Base-by-base conservation (phyloP, 2,329 filamentous ascomycete species). In the Hymenoscyphus fraxineus region DNA sequence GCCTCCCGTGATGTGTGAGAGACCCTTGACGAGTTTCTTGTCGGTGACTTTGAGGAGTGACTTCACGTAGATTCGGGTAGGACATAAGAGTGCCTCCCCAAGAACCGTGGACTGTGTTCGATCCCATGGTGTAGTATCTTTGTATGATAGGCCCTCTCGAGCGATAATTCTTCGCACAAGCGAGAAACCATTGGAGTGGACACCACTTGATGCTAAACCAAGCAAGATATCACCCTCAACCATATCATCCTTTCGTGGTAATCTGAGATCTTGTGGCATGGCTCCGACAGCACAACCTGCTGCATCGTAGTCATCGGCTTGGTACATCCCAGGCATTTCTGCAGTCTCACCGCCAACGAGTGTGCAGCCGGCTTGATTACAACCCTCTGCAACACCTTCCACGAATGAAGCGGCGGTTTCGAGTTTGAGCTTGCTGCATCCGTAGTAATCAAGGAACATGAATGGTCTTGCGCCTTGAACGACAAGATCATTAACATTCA, bases 361-460 rank as follows among this genome's bases (percentile, higher is more conserved):
- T 16, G 93, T 93, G 74, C 94, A 97, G 56, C 89, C 89, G 0
- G 94, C 87, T 73, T 93, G 86, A 66, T 87, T 86, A 79, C 95
- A 99, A 58, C 95, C 95, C 38, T 88, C 84, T 2, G 93, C 93
- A 2, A 99, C 93, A 68, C 95, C 93, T 73, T 92, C 86, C 51
- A 99, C 91, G 74, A 99, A 98, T n/a, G 87, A 84, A 12, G 90
- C 88, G 0, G 93, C 92, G 4, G 87, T 87, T 44, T 87, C 82
- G 9, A 94, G 85, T 70, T 96, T 87, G 27, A 99, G 85, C 76
- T 89, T 90, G 77, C 91, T 93, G 83, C 93, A 97, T 66, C 93
- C 94, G 79, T 96, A 97, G 84, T 96, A 98, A 81, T 99, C 95
- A 67, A 98, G 88, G 84, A 99, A 98, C 83, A 95, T 95, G 69